Base-by-base conservation (phyloP, 2,329 filamentous ascomycete species). In the Paracoccidioides brasiliensis region DNA sequence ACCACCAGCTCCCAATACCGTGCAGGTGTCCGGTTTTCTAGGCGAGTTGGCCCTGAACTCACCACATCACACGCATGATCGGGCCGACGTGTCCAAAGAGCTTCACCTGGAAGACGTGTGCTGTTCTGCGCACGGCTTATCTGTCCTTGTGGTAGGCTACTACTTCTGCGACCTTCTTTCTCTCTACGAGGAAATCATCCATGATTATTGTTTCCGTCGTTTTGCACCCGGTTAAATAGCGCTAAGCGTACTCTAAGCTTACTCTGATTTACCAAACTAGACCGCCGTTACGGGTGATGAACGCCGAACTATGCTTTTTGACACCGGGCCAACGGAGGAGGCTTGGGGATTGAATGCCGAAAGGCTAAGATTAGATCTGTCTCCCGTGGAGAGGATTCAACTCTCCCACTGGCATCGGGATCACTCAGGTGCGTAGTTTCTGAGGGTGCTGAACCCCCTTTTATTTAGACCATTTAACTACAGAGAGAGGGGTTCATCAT, bases 351-450 rank as follows among this genome's bases (percentile, higher is more conserved):
- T 70, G n/a, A 80, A 80, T 58, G 72, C 68, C 3, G 71, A 65
- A 4, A 69, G 77, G 1, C 63, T 79, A 15, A 63, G 67, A 32
- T 66, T 73, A 1, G 69, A 77, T 60, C 63, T 78, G 3, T 64
- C 69, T 1, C 60, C 63, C 0, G 67, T 80, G 30, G 77, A 79
- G 58, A 56, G 73, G 12, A 71, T 79, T 22, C 70, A 78, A 50
- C 64, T 80, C 30, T 77, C 75, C 4, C 75, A 79, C 60, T 79
- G 78, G 78, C 76, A 81, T 65, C 71, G 78, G 42, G 76, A 81
- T 58, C 76, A 81, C 59, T 78, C 76, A 32, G 76, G 76, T 72
- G 53, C n/a, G 61, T 59, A 6, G 1, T 10, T 37, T 37, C 10
- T 37, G 1, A 15, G 41, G 3, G 15, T 43, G 42, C 42, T 22